Base-by-base conservation (phyloP, 352 stramenopile genomes). In the Pseudoperonospora humuli region DNA sequence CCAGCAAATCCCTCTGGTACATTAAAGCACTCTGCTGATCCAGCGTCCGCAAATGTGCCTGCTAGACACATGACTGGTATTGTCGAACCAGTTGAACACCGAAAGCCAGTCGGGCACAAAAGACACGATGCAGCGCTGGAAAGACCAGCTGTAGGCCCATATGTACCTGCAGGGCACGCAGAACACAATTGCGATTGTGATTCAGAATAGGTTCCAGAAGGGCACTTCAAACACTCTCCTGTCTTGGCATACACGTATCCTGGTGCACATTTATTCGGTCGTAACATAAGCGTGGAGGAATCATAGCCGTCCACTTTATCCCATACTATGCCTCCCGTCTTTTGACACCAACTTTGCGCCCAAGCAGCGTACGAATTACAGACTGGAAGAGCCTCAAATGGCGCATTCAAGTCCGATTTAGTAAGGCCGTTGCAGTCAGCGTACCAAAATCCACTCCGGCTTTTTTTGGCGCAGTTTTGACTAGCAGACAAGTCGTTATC, bases 391-490 rank as follows among this genome's bases (percentile, higher is more conserved):
- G 67, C 37, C 20, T 71, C 47, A 44, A 67, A 84, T 14, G 68
- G 68, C 1, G 71, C 63, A 19, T 84, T 76, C 13, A 81, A 32
- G 54, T 84, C 56, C 0, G 66, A 75, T 51, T 59, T 75, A 10
- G 33, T 28, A 18, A 40, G 47, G 0, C 41, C 40, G 3, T 71
- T 28, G 14, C 71, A 84, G 36, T 84, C 61, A 7, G 26, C 56
- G 11, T 66, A 84, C 71, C 71, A 81, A 19, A 84, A 84, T 0
- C 71, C 71, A n/a, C 59, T 78, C 13, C 45, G 61, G n/a, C 52
- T 57, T 47, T 45, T 61, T 34, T 60, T 61, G 0, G 71, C 68
- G 29, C 71, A 84, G 39, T 79, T 53, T 40, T 78, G 66, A 3
- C 31, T 64, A 17, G 54, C 56, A 3, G 58, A 36, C 14, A 66